These are phyloP conservation scores for Corniculantispora saksenae DNA, from an alignment of 2,329 filamentous ascomycete species.

Conservation along the genomic window DNA sequence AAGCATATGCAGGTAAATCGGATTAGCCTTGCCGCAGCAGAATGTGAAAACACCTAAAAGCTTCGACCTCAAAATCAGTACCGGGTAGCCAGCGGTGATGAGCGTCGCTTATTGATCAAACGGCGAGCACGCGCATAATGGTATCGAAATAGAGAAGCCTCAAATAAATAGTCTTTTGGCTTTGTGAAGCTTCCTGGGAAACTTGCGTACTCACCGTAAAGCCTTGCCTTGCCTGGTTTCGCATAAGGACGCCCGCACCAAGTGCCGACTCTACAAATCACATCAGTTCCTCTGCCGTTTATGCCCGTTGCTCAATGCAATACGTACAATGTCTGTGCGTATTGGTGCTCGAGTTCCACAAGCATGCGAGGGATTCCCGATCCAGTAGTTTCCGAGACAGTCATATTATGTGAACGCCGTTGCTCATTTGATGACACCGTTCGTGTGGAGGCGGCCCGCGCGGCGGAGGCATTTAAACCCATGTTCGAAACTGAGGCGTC, in stretches of 20 bases:
- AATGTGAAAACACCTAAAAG: no score
- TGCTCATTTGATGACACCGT: background rate
- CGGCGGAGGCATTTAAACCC: constrained; percentile 1
- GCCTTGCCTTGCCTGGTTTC: background rate
- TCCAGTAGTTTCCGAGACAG: constrained; percentile 3
- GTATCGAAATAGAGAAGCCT: no score
- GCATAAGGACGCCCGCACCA: background rate
- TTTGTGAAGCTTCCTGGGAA: background rate
- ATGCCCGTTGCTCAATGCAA: background rate
- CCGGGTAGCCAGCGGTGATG: background rate
- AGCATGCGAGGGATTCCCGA: background rate
- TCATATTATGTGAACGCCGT: background rate
- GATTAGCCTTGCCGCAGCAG: no score
- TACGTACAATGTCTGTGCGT: constrained; percentile 9
- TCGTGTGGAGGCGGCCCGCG: constrained; percentile 13
- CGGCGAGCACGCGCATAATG: no score
- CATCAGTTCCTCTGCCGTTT: background rate
- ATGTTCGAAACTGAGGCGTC: constrained; percentile 13
- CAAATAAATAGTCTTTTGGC: background rate
- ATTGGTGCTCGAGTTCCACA: background rate
- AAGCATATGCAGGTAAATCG: no score
- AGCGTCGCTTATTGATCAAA: no score
- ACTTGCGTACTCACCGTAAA: background rate
- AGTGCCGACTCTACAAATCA: background rate
- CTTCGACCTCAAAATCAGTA: background rate